These are phyloP conservation scores for Pittosporum tobira DNA, from an alignment of 129 eudicot species.

Conservation along the genomic window DNA sequence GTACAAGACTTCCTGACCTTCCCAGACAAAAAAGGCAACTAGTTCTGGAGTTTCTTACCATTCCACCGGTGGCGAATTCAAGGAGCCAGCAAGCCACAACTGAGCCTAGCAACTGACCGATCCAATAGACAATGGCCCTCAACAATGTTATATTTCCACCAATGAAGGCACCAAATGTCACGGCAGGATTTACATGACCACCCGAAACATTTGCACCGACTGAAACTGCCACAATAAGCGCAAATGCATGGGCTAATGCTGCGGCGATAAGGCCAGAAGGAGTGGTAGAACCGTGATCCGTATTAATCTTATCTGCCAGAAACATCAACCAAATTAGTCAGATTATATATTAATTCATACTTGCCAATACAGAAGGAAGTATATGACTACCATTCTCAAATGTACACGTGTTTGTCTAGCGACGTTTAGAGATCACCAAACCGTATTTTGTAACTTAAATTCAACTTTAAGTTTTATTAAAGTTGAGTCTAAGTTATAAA, in stretches of 20 bases:
- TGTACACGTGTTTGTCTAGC: too few relatives aligned
- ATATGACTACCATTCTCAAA: not conserved
- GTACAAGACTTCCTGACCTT: too few relatives aligned
- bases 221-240: constrained; percentile 57
- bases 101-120: constrained; percentile 54
- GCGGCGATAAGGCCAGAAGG: constrained; percentile 58
- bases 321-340: not conserved
- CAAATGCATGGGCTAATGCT: constrained; percentile 58
- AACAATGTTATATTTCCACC: constrained; percentile 63
- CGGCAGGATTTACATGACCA: constrained; percentile 76
- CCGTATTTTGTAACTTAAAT: too few relatives aligned
- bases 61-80: constrained; percentile 62
- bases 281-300: constrained; percentile 32
- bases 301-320: constrained; percentile 47
- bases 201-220: constrained; percentile 67
- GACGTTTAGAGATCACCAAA: too few relatives aligned
- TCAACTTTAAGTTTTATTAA: too few relatives aligned
- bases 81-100: constrained; percentile 67
- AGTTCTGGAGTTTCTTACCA: constrained; percentile 23
- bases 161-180: constrained; percentile 60
- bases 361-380: not conserved
- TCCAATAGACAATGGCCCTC: constrained; percentile 57
- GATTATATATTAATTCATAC: not conserved
- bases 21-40: not conserved
- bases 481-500: too few relatives aligned